Evolutionary conservation across 2,329 filamentous ascomycete species (phyloP), one percentile per base, ranked within the genome.

Genomic region (Scleromitrula shiraiana): DNA sequence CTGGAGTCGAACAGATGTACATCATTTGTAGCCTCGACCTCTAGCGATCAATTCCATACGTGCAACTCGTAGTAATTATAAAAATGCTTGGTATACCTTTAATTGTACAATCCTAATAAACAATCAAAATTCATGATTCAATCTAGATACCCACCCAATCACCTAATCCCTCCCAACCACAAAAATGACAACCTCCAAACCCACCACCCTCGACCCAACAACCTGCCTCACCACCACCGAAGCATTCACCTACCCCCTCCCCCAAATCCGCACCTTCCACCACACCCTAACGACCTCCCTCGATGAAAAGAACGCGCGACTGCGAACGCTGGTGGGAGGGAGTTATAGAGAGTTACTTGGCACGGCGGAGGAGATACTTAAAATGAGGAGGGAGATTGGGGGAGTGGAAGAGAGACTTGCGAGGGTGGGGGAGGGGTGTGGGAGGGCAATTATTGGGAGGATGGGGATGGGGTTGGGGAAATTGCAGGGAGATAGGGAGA

Each of bases 311-410:
- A 73, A 77, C 27, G 70, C 70, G 41, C 78, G 78, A 26, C 70
- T 83, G 60, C 78, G 80, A 57, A 80, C 74, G 15, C 76, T 81
- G 62, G 80, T 83, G 52, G 80, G 80, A 56, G 73, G 70, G 50
- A 81, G 77, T 61, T 97, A 97, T 67, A 85, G 91, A 57, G 88
- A 93, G 59, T 80, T 97, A 7, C 80, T 97, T 22, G 87, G 87
- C 44, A 96, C 91, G 0, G 91, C 91, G 46, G 90, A 96, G 68
- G 83, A 83, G n/a, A 97, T 97, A 56, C 85, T 96, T 46, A 77
- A 82, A 52, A 95, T 97, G 88, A 85, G 88, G 56, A 68, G 68
- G 32, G 82, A 91, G 62, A 91, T 93, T 69, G 77, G 83, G 52
- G 70, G 73, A 10, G 83, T 88, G 14, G 88, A 95, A 65, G 70